Evolutionary conservation across 306 rosid species (phyloP).

Genomic region (Quercus bicolor): DNA sequence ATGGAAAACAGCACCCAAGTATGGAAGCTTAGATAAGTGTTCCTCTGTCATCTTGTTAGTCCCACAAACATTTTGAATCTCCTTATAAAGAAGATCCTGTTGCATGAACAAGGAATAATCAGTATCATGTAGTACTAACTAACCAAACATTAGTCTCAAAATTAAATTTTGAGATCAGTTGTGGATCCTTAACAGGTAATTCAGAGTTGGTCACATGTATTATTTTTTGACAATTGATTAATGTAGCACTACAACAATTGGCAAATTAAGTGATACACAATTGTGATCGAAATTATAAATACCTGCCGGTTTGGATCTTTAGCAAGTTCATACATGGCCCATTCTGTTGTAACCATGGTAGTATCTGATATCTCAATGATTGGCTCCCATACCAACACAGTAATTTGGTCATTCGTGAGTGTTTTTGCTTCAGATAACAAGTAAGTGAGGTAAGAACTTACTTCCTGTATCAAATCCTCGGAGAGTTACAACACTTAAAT

Average conservation of each 20-base stretch:
- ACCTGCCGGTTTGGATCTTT: conserved; percentile 71
- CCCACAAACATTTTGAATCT: conserved; percentile 53
- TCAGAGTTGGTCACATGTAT: no score
- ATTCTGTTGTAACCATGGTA: conserved; percentile 71
- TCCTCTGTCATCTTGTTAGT: conserved; percentile 54
- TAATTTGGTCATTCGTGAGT: conserved; percentile 51
- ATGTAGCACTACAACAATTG: not conserved
- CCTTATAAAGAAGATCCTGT: conserved; percentile 60
- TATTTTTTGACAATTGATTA: no score
- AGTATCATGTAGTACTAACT: not conserved
- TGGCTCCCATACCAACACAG: conserved; percentile 77
- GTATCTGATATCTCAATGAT: conserved; percentile 86
- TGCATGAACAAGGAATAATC: not conserved
- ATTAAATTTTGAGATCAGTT: no score
- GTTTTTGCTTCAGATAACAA: conserved; percentile 63
- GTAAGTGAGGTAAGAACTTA: conserved; percentile 56
- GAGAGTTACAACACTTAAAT: conserved; percentile 4
- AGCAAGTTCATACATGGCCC: conserved; percentile 89
- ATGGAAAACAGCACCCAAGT: conserved; percentile 77
- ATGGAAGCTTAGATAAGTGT: conserved; percentile 55
- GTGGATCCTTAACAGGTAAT: no score
- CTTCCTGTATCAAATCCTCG: conserved; percentile 39
- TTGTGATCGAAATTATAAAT: conserved; percentile 1
- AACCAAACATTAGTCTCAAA: no score
- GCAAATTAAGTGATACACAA: not conserved